Evolutionary conservation across 257 asterid species (phyloP), one percentile per base, ranked within the genome.

Genomic region (Jasminum sambac): DNA sequence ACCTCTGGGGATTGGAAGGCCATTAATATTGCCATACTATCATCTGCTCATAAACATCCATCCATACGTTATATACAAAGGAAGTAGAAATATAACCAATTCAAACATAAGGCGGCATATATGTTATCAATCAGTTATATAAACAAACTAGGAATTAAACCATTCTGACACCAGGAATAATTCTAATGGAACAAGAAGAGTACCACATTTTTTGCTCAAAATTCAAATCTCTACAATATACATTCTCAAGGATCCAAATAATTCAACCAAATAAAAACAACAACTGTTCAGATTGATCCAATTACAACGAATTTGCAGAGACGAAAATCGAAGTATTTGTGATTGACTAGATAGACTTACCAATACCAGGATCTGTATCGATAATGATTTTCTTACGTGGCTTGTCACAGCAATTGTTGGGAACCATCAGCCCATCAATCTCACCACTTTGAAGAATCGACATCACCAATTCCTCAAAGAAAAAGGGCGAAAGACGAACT

Each of bases 21-120:
- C 99, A 95, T 91, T 11, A 95, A 67, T 79, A 91, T 84, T 11
- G 99, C 95, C 94, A 95, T 85, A 79, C 92, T 74, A 82, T 95
- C 98, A 86, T 95, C 99, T 91, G 87, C 19, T 75, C 42, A 74
- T 48, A 55, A 79, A 68, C 58, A 50, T 14, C 40, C 69, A 58
- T 25, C 8, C 8, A 23, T 19, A 36, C 43, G 60, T 68, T 59
- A 65, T 70, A 74, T 8, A 65, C 67, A 25, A 14, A 19, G 13
- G 26, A 52, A 52, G 30, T 52, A 52, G 23, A 23, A 3, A 10
- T 19, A 55, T 26, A 55, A 23, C 14, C 16, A 55, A n/a, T 50
- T 50, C 26, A 17, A 14, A 50, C 17, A 11, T 17, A 7, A 11
- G 17, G 19, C 5, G 5, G n/a, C 9, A 50, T 50, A 50, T 4